phyloP scores from a whole-genome alignment of 2,329 filamentous ascomycete species.

The Lasiodiplodia gonubiensis region DNA sequence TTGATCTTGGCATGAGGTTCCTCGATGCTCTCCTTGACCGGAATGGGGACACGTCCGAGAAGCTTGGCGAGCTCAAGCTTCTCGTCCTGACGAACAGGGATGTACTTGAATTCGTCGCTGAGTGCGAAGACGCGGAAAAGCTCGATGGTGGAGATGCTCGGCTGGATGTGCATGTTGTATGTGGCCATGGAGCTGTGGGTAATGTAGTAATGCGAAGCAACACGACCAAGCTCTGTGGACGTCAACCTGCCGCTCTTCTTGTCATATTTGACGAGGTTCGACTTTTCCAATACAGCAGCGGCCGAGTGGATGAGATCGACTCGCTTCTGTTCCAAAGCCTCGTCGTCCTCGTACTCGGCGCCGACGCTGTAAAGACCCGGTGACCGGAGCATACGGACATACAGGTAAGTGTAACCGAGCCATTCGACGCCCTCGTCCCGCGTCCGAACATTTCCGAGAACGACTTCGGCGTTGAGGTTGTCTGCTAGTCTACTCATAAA shows the following conservation, averaged over 20 bases:
- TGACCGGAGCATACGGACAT: constrained; percentile 95
- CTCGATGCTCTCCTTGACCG: constrained; percentile 96
- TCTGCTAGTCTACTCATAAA: constrained; percentile 91
- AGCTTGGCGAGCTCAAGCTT: constrained; percentile 95
- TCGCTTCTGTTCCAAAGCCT: constrained; percentile 89
- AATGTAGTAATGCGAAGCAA: constrained; percentile 98
- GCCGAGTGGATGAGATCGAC: constrained; percentile 98
- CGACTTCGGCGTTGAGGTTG: constrained; percentile 94
- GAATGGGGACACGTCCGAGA: constrained; percentile 86
- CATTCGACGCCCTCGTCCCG: constrained; percentile 98
- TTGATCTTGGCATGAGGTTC: constrained; percentile 98
- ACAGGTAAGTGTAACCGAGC: constrained; percentile 97
- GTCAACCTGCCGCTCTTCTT: constrained; percentile 89
- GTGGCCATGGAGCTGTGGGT: constrained; percentile 95
- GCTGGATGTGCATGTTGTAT: constrained; percentile 94
- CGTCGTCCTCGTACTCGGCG: constrained; percentile 92
- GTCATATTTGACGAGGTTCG: constrained; percentile 91
- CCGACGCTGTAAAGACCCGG: constrained; percentile 95
- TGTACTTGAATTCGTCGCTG: constrained; percentile 98
- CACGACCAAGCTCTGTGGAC: constrained; percentile 90
- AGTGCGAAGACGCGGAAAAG: constrained; percentile 95
- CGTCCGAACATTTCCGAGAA: constrained; percentile 88
- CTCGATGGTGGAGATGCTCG: constrained; percentile 90
- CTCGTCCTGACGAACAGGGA: constrained; percentile 95
- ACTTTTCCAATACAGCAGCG: constrained; percentile 82